Evolutionary conservation across 306 rosid species (phyloP), one percentile per base, ranked within the genome.

Genomic region (Sechiopsis laciniata): DNA sequence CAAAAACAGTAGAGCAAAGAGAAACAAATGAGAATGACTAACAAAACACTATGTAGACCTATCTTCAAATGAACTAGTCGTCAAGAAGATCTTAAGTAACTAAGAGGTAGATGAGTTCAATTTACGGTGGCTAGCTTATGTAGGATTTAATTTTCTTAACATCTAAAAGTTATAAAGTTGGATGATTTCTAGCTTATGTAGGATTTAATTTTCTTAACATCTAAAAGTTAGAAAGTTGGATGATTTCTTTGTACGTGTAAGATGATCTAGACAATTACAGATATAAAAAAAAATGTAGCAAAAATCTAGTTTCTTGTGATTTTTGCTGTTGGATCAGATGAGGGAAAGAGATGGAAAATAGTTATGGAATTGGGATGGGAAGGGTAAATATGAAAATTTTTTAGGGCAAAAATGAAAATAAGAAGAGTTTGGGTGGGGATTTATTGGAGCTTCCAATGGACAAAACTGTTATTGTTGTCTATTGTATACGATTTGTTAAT

Each of bases 401-500:
- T 14, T 14, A 20, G 61, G 29, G 10, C 21, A 14, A 12, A 19
- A 56, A 56, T 56, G 29, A 17, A 55, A n/a, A 2, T 6, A 19
- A 55, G 20, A 8, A 8, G 58, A 16, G 3, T n/a, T 7, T 56
- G 62, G 62, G 32, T 56, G 62, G 62, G 32, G 29, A 29, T 56
- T 56, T 29, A 32, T 56, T 56, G 62, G 24, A 55, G 10, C 17
- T 52, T 17, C 56, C 29, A 14, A 52, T 52, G 7, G 22, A 22
- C 69, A 21, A 21, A 32, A 50, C 71, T 16, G 53, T 40, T 11
- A 64, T 37, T 37, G 71, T n/a, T 64, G 71, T 37, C 71, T 40
- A 10, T 37, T 8, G n/a, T 4, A n/a, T 37, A 37, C 40, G 10
- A 37, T 51, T 51, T 64, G 71, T 64, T 64, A 40, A 17, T 17